Evolutionary conservation across 2,329 filamentous ascomycete genomes (phyloP), one percentile per base, ranked within the genome.

Genomic region (Alternaria sp.): DNA sequence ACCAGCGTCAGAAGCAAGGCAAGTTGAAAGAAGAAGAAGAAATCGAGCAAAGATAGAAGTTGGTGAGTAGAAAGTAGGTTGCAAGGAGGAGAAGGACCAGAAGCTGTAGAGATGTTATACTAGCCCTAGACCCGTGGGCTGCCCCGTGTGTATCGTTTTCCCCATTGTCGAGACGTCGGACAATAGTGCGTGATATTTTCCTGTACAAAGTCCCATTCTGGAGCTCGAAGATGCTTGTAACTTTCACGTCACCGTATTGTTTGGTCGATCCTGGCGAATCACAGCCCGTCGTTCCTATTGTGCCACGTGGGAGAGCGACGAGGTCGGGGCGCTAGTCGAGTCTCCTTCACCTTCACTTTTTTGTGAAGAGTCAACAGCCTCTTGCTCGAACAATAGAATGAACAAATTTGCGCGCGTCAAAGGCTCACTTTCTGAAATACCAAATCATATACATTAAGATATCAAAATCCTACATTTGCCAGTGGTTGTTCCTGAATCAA

Each of bases 1-100:
- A 55, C 62, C 62, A 25, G 62, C 62, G 58, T 51, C 62, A 55
- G 20, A 43, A 53, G 25, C 47, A 53, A 53, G 20, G 28, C 11
- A 41, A 53, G 6, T 37, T 12, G 5, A 26, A 58, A 37, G 10
- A 51, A 30, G 47, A 41, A n/a, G 15, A 41, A 37, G 15, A 51
- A 53, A 26, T 37, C 12, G 26, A n/a, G 44, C 46, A 37, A 23
- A 14, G 50, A 50, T 30, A 50, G 21, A 18, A 45, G 49, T 45
- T 46, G 55, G 41, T 12, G 26, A 46, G 49, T 33, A 12, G 30
- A 59, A 43, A 18, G 43, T 20, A 55, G 8, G 8, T 51, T 26
- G 30, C 21, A 15, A 33, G 44, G 21, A 33, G 26, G 26, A 44
- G 30, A 60, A 30, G 11, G 18, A 54, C 5, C 9, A 33, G 43